Evolutionary conservation across 176 grass and related monocot genomes (phyloP).

Genomic region (Stipa capillata): DNA sequence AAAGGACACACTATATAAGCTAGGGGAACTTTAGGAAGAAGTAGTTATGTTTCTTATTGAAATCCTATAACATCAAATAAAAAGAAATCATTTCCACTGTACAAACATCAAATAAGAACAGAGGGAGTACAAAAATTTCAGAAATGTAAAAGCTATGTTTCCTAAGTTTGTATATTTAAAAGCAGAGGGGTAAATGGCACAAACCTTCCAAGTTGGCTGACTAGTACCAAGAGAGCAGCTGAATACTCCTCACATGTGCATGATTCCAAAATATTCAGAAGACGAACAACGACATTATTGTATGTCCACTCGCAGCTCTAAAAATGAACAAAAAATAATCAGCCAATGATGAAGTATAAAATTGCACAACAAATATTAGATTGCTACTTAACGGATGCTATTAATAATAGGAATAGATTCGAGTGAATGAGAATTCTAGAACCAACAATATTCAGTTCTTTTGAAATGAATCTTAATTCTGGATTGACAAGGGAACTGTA

Average conservation of each 20-base stretch:
- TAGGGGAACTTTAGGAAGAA: background rate
- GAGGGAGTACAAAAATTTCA: background rate
- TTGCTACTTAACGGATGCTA: background rate
- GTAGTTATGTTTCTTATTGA: background rate
- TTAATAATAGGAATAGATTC: background rate
- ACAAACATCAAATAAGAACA: background rate
- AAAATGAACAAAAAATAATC: constrained; percentile 14
- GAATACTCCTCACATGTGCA: constrained; percentile 58
- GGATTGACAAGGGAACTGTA: background rate
- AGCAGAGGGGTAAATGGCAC: background rate
- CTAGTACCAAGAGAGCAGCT: constrained; percentile 62
- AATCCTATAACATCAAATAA: background rate
- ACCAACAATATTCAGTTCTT: background rate
- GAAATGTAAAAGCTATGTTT: background rate
- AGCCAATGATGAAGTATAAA: constrained; percentile 7
- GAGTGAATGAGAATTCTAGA: background rate
- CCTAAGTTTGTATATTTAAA: background rate
- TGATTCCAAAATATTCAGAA: constrained; percentile 54
- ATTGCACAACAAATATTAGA: background rate
- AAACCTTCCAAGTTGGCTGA: constrained; percentile 84
- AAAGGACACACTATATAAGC: background rate
- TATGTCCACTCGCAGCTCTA: constrained; percentile 78
- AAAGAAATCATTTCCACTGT: background rate
- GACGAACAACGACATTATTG: constrained; percentile 46
- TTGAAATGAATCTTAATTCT: background rate